Evolutionary conservation across 169 alveolate species (phyloP).

Genomic region (Plasmodium blacklocki): DNA sequence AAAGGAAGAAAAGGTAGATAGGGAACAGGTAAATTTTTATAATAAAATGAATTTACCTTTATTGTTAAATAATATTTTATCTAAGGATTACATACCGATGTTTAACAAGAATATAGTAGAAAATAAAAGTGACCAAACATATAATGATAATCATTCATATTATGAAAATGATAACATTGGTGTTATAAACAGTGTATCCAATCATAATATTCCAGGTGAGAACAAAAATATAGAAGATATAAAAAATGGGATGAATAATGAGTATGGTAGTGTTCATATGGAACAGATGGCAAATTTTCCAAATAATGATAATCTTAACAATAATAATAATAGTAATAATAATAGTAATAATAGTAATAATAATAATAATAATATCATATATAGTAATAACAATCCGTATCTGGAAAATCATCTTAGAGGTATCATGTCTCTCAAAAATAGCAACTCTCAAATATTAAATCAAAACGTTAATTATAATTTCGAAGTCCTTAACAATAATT

Average conservation of each 20-base stretch:
- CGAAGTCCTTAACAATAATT: conserved; percentile 9
- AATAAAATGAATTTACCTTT: conserved; percentile 22
- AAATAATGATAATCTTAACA: not conserved
- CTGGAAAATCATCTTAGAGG: not conserved
- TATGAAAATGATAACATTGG: no score
- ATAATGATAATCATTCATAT: no score
- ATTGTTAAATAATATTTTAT: conserved; percentile 16
- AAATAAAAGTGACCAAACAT: not conserved
- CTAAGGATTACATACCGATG: not conserved
- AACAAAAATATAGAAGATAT: no score
- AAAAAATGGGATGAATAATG: no score
- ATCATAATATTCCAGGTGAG: no score
- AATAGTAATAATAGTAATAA: no score
- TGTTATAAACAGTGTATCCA: no score
- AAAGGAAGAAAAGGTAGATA: not conserved
- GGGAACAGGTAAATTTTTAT: not conserved
- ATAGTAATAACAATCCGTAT: no score
- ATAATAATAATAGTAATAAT: not conserved
- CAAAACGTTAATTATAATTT: conserved; percentile 18
- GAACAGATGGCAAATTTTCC: no score
- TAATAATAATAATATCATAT: no score
- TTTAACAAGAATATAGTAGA: not conserved
- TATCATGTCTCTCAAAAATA: conserved; percentile 5
- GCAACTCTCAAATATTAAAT: not conserved
- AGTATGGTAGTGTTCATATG: no score